Evolutionary conservation across 306 rosid genomes (phyloP), one percentile per base, ranked within the genome.

Genomic region (Gillenia trifoliata): DNA sequence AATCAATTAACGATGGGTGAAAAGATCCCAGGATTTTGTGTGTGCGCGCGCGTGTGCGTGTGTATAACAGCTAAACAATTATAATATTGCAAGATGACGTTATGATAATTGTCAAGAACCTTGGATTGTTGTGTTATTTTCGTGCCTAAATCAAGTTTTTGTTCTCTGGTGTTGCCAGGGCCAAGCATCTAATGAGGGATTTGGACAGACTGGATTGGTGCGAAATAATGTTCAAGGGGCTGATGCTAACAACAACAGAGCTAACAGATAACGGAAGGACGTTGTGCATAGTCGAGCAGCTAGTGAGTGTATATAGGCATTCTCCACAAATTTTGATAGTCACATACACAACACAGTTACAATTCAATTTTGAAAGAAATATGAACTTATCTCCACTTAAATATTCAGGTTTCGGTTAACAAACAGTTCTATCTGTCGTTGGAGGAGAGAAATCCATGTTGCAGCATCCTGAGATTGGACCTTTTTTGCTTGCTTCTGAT

Each of bases 391-490:
- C 65, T 64, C 36, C 8, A 13, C 68, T 66, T 71, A 19, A 74
- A 69, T 50, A 67, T 77, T 71, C 84, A 86, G 97, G 89, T 78
- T 78, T 83, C 49, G 88, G 80, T 66, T 83, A 81, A 84, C 70
- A 47, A 64, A 47, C 73, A 64, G 59, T 74, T 8, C 38, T 71
- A 1, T 64, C 36, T 76, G 71, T 77, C 67, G 64, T 40, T 31
- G 75, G 34, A 64, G 82, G 76, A 80, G 73, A 70, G 29, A 72
- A 56, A 75, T 63, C 81, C 49, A 64, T 31, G 63, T 64, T 70
- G 84, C 72, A 41, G 62, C 82, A 66, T 77, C 50, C 72, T 72
- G 80, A 70, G 83, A 77, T 71, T 57, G 81, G 63, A 79, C 70
- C 66, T 54, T 78, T 38, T 54, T 73, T 75, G 78, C 68, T 71